phyloP scores from a whole-genome alignment of 2,329 filamentous ascomycete species.

The Grosmannia clavigera region DNA sequence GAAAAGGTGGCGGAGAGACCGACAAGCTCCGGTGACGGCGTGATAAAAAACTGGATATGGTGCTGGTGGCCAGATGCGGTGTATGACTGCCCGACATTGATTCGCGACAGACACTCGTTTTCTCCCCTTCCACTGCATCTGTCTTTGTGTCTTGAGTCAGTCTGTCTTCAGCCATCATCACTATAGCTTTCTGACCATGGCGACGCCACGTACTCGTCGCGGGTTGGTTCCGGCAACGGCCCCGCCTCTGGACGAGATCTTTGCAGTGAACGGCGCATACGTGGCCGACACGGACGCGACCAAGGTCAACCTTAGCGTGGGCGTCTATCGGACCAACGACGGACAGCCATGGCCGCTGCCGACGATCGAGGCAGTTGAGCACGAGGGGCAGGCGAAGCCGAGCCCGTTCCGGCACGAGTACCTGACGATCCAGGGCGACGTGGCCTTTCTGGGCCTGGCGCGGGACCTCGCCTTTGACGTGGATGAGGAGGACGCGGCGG shows the following conservation, averaged over 20 bases:
- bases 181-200: neutral
- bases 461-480: constrained; percentile 77
- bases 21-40: neutral
- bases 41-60: neutral
- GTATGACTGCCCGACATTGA: neutral
- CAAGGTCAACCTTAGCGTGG: constrained; percentile 87
- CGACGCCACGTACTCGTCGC: neutral
- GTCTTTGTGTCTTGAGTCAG: too few species aligned
- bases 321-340: constrained; percentile 86
- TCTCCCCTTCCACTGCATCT: neutral
- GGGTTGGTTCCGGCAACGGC: neutral
- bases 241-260: constrained; percentile 25
- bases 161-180: too few species aligned
- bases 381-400: constrained; percentile 1
- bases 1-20: neutral
- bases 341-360: constrained; percentile 95
- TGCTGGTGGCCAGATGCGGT: neutral
- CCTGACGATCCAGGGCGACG: constrained; percentile 81
- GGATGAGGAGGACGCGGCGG: constrained; percentile 58
- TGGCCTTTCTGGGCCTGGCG: constrained; percentile 74
- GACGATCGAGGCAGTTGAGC: constrained; percentile 53
- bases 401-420: constrained; percentile 59
- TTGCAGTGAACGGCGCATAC: constrained; percentile 80
- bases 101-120: too few species aligned
- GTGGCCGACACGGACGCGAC: constrained; percentile 59